phyloP scores from a whole-genome alignment of 169 alveolate species.

The Toxoplasma gondii region DNA sequence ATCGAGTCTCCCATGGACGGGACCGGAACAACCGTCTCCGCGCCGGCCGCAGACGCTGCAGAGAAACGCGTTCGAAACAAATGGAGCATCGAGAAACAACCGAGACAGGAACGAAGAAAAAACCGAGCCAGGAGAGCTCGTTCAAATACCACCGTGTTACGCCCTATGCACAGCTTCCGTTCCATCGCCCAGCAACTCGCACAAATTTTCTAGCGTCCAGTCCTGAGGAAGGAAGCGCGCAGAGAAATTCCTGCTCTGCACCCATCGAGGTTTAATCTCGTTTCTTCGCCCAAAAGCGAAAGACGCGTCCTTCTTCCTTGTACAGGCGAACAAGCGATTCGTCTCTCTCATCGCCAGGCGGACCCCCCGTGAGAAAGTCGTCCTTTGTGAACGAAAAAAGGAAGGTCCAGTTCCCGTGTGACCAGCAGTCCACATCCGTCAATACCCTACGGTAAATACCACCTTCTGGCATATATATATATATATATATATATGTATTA shows the following conservation, averaged over 20 bases:
- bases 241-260: too few species aligned
- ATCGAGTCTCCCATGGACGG: constrained; percentile 89
- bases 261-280: too few species aligned
- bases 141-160: neutral
- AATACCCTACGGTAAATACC: neutral
- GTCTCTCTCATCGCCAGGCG: too few species aligned
- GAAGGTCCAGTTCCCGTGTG: neutral
- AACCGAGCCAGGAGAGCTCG: neutral
- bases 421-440: neutral
- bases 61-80: neutral
- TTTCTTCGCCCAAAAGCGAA: too few species aligned
- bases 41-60: constrained; percentile 5
- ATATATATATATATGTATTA: constrained; percentile 3
- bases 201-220: neutral
- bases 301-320: too few species aligned
- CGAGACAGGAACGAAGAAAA: neutral
- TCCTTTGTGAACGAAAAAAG: neutral
- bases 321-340: too few species aligned
- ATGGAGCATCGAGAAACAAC: neutral
- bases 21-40: constrained; percentile 72
- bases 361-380: too few species aligned
- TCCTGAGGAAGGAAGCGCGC: too few species aligned
- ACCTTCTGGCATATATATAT: neutral
- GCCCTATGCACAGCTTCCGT: neutral
- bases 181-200: neutral